Base-by-base conservation (phyloP, 305 asterid species). In the Fraxinus xanthoxyloides region DNA sequence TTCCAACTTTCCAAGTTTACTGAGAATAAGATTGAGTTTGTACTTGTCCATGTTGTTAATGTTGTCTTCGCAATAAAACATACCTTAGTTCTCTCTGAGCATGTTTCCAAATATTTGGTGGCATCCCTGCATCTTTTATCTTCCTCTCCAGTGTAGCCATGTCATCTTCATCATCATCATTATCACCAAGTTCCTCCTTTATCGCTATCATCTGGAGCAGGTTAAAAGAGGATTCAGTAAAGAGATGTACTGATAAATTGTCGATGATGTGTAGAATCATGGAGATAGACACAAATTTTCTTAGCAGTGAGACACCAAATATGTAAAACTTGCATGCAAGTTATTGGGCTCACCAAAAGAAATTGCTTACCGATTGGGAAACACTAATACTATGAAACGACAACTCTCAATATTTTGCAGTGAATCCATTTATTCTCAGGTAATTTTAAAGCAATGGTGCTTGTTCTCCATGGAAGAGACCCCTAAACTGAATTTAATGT, bases 61-160 rank as follows among this genome's bases (percentile, higher is more conserved):
- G n/a, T 69, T 32, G 21, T 51, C 81, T 51, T 75, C n/a, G 31
- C 48, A 70, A 77, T 13, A 80, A 43, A 84, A 40, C 75, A 79
- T 85, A 92, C 99, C 98, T 92, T 83, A 97, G 84, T 88, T 97
- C 98, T 86, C 97, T 91, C 84, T 92, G 97, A 82, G 98, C 97
- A 86, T 93, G 97, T 89, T 97, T 97, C 98, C 99, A 97, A 79
- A 92, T 88, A 88, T 92, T 90, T 80, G 97, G 89, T 81, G 99
- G 98, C 98, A 97, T 97, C 77, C 97, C 96, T 75, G 97, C 95
- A 80, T 88, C 93, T 92, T 93, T 97, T 96, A 97, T 95, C 94
- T 93, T 95, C 91, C 97, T 92, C 87, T 95, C 98, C 35, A 97
- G 90, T 82, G 94, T 92, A 87, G 93, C 97, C 88, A 95, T 88